Base-by-base conservation (phyloP, 2,329 filamentous ascomycete genomes). In the Colletotrichum simmondsii region DNA sequence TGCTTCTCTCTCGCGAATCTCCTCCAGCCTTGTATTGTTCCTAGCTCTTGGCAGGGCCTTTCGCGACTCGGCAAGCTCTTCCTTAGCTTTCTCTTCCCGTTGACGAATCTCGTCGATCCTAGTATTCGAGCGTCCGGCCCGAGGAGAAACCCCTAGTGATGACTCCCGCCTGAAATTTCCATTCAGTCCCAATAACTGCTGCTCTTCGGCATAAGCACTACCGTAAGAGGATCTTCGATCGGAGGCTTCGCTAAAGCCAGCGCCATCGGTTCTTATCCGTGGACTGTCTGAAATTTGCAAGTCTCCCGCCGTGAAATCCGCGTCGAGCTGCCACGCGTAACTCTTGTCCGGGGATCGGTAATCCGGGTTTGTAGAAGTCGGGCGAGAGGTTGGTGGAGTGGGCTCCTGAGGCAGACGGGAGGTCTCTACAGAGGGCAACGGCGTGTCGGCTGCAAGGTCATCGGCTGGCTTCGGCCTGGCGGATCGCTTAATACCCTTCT, bases 241-340 rank as follows among this genome's bases (percentile, higher is more conserved):
- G 62, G 74, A 52, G 35, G 30, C 73, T 16, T 68, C 74, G 59
- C 77, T 81, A 68, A 83, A 83, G 1, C 80, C 83, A 35, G 81
- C 79, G 35, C 80, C 79, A 30, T 76, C 79, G 26, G 85, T 79
- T 32, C 79, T 81, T 64, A 90, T 84, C 37, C 87, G 85, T n/a
- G 89, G 89, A 73, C 88, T 91, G 74, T 87, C 83, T 0, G 89
- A 91, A 42, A 88, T 77, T 70, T 90, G 88, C 52, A 90, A 72
- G 71, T 90, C 88, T 54, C 85, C 84, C 12, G 85, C 88, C 0
- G 89, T 90, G 75, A 91, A 90, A 67, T 91, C 89, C 5, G 86
- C 85, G 42, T 91, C 89, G 7, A 89, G 79, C 68, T 90, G 82
- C 89, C 88, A 91, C 8, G 85, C 86, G 69, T 86, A 88, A 75